A percentile compares a stretch with the other conserved stretches of the same genome.
phyloP scores from a whole-genome alignment of 1,284 basidiomycete species.

The Sutorius eximius region DNA sequence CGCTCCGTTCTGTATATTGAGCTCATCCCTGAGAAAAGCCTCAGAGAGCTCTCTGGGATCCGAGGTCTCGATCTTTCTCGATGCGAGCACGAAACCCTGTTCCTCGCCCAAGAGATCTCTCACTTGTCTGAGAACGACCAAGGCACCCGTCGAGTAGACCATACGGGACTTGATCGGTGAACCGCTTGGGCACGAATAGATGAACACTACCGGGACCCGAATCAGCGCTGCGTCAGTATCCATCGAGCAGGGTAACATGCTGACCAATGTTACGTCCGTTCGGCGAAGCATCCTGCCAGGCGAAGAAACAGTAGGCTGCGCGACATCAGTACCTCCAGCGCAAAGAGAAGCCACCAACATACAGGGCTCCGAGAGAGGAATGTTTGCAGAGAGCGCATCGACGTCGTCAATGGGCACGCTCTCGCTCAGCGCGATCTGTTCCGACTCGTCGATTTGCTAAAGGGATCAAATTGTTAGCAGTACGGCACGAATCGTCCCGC shows the following conservation, averaged over 20 bases:
- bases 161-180: slow-evolving; percentile 84
- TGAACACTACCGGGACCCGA: slow-evolving; percentile 56
- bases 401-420: slow-evolving; percentile 39
- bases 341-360: slow-evolving; percentile 4
- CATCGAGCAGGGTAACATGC: slow-evolving; percentile 16
- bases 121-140: slow-evolving; percentile 55
- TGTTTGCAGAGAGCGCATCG: slow-evolving; percentile 44
- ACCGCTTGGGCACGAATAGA: slow-evolving; percentile 82
- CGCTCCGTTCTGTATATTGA: slow-evolving; percentile 39
- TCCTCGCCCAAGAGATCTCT: slow-evolving; percentile 50
- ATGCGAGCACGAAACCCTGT: slow-evolving; percentile 43
- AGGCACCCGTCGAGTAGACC: slow-evolving; percentile 77
- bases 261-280: slow-evolving; percentile 57
- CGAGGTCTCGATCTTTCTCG: slow-evolving; percentile 78
- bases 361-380: slow-evolving; percentile 59
- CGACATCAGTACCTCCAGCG: slow-evolving; percentile 1
- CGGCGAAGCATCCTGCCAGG: slow-evolving; percentile 57
- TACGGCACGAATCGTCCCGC: not conserved
- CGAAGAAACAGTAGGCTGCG: slow-evolving; percentile 71
- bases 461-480: slow-evolving; percentile 3
- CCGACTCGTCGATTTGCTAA: slow-evolving; percentile 61
- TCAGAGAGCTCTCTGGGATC: slow-evolving; percentile 74
- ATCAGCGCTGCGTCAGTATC: slow-evolving; percentile 13
- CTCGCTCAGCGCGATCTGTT: slow-evolving; percentile 52
- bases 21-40: slow-evolving; percentile 57